A percentile compares a stretch with the other conserved stretches of the same genome.
These are phyloP conservation scores for Phytopythium boreale DNA, from an alignment of 352 stramenopile species.

Conservation along the genomic window DNA sequence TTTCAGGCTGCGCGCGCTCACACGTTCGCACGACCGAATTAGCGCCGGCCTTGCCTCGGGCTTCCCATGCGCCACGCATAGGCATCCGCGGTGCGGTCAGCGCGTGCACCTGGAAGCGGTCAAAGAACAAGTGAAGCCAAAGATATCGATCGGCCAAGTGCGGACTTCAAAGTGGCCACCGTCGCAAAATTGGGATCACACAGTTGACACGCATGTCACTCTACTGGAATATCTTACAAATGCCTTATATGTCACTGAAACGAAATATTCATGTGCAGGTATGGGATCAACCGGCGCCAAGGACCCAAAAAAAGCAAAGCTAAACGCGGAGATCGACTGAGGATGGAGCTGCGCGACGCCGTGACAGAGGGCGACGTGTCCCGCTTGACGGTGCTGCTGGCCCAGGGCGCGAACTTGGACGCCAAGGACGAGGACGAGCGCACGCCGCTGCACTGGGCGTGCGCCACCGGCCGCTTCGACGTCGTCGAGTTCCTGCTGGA, in stretches of 20 bases:
- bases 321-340: neutral
- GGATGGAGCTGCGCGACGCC: slow-evolving; percentile 25
- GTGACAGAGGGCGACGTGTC: slow-evolving; percentile 25
- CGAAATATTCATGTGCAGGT: neutral
- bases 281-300: neutral
- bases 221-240: neutral
- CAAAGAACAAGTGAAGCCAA: neutral
- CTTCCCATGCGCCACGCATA: neutral
- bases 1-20: neutral
- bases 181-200: neutral
- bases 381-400: slow-evolving; percentile 30
- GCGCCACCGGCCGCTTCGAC: slow-evolving; percentile 39
- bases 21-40: slow-evolving; percentile 5
- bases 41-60: neutral
- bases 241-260: neutral
- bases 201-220: slow-evolving; percentile 6
- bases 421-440: slow-evolving; percentile 70
- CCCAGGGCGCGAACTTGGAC: slow-evolving; percentile 28
- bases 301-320: too few species aligned
- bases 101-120: neutral
- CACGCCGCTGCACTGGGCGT: slow-evolving; percentile 69
- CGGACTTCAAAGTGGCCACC: neutral
- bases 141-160: slow-evolving; percentile 2
- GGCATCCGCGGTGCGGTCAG: neutral
- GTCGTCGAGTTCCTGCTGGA: slow-evolving; percentile 58